These are phyloP conservation scores for Aspergillus eucalypticola DNA, from an alignment of 2,329 filamentous ascomycete genomes.

Conservation along the genomic window DNA sequence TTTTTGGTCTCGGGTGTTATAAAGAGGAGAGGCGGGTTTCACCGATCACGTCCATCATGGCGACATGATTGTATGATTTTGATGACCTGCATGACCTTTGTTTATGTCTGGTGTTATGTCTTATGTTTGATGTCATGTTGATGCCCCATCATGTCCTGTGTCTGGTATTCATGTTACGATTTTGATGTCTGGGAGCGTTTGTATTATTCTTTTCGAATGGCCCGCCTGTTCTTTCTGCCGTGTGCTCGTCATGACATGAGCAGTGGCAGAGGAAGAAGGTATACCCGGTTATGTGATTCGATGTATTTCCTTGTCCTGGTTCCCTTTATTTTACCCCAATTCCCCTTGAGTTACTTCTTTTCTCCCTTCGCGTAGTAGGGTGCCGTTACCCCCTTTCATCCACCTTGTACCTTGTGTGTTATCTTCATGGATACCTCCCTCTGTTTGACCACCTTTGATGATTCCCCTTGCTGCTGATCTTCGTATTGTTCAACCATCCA, in stretches of 20 bases:
- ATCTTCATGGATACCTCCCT: constrained; percentile 1
- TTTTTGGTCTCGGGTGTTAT: constrained; percentile 16
- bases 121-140: constrained; percentile 16
- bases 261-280: constrained; percentile 23
- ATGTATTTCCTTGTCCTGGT: constrained; percentile 6
- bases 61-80: constrained; percentile 31
- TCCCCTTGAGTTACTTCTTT: neutral
- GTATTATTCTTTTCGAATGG: constrained; percentile 21
- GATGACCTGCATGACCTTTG: constrained; percentile 28
- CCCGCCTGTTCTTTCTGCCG: constrained; percentile 14
- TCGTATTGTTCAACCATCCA: neutral
- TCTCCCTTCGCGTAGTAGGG: neutral
- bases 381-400: neutral
- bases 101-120: constrained; percentile 13
- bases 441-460: neutral
- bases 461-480: neutral
- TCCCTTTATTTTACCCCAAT: neutral
- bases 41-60: constrained; percentile 28
- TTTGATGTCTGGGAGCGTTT: constrained; percentile 14
- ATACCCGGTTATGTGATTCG: constrained; percentile 17
- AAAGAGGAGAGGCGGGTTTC: constrained; percentile 21
- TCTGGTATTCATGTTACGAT: constrained; percentile 9
- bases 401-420: neutral
- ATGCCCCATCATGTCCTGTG: constrained; percentile 11
- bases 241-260: constrained; percentile 17